Evolutionary conservation across 2,329 filamentous ascomycete species (phyloP).

Genomic region (Epichloe bromicola): DNA sequence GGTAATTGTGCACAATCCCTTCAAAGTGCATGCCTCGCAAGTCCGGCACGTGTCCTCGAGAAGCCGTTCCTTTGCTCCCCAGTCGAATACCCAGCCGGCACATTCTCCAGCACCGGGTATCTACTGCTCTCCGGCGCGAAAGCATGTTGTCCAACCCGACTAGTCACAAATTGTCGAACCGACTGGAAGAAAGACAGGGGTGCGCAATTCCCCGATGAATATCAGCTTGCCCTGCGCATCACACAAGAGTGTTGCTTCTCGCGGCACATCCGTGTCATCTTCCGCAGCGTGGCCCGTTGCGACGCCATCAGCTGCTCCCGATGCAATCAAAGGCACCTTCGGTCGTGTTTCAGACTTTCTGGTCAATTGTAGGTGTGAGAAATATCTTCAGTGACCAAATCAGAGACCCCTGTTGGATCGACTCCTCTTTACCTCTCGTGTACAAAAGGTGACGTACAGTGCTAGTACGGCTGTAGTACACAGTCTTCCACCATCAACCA

Average conservation of each 20-base stretch:
- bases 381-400: too few species aligned
- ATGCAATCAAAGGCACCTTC: neutral
- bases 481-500: neutral
- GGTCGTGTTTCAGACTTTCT: neutral
- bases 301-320: neutral
- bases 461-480: too few species aligned
- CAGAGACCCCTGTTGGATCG: too few species aligned
- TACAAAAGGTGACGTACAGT: neutral
- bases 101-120: conserved; percentile 36
- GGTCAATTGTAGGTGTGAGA: too few species aligned
- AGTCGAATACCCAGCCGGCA: conserved; percentile 12
- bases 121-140: conserved; percentile 38
- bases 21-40: conserved; percentile 17
- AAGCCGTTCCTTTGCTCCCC: conserved; percentile 1
- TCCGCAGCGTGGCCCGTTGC: conserved; percentile 17
- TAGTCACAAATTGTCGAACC: conserved; percentile 37
- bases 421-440: too few species aligned
- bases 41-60: conserved; percentile 10
- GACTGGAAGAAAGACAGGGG: conserved; percentile 44
- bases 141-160: conserved; percentile 32
- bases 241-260: conserved; percentile 37
- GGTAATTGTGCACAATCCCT: conserved; percentile 21
- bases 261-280: conserved; percentile 42
- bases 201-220: conserved; percentile 42
- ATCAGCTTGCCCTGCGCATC: conserved; percentile 41